Base-by-base conservation (phyloP, 495 filamentous ascomycete genomes). In the Choiromyces venosus region DNA sequence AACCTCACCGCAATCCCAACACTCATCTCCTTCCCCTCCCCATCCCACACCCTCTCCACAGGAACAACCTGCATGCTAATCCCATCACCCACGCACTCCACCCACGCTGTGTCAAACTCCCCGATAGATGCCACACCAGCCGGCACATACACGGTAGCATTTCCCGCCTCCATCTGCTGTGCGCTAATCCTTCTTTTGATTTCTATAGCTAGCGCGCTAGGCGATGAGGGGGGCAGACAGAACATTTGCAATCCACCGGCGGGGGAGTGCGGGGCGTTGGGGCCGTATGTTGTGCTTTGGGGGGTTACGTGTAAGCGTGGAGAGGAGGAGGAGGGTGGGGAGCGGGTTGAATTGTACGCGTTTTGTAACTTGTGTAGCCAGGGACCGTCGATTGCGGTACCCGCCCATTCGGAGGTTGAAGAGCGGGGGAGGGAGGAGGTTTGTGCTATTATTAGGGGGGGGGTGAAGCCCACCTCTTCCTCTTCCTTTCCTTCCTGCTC, bases 361-460 rank as follows among this genome's bases (percentile, higher is more conserved):
- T 25, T 61, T 61, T 61, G 52, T 33, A 61, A 29, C 21, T 36
- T 77, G 65, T 77, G 69, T 21, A 73, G 70, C 75, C 75, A 77
- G 29, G 70, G 64, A 37, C 68, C 40, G 12, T 78, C 76, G 4
- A 79, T 44, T 2, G 72, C 76, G 3, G 67, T 67, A 29, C 71
- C 76, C 2, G 72, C 77, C 92, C 92, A 94, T 82, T 96, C 93
- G 46, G 96, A 87, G 69, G 85, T 84, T 73, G 87, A 89, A 19
- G 83, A 85, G 39, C 91, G 86, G 1, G 93, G 93, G 44, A 96
- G 82, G 73, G 88, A 86, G 56, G 88, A 86, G 18, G 94, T 91
- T 71, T 94, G 87, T 4, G 89, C 89, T 0, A 89, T 88, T 78
- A 94, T 89, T 72, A 93, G 86, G 3, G 89, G 89, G 1, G 93